A percentile compares a stretch with the other conserved stretches of the same genome.
These are phyloP conservation scores for Cupressus sempervirens DNA, from an alignment of 75 land plant genomes.

Conservation along the genomic window DNA sequence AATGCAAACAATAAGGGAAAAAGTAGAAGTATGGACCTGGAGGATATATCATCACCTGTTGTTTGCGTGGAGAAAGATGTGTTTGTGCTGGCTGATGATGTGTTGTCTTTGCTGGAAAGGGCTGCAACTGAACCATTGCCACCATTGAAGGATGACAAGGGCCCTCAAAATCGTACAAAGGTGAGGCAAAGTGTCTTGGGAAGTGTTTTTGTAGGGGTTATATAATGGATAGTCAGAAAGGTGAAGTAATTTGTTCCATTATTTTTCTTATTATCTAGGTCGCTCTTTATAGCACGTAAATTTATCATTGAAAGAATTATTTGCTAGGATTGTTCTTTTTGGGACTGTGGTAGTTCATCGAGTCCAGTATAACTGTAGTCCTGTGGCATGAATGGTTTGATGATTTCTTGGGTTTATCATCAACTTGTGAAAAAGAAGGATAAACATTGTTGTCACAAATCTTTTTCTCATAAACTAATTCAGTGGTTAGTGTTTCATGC, in stretches of 20 bases:
- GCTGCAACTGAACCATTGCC: conserved; percentile 83
- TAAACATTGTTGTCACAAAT: too few species aligned
- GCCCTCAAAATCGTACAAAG: conserved; percentile 94
- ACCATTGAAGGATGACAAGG: conserved; percentile 90
- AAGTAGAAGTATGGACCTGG: conserved; percentile 40
- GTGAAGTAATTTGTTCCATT: background rate
- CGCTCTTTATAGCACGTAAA: background rate
- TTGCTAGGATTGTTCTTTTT: background rate
- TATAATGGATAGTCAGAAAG: background rate
- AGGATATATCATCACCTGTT: conserved; percentile 67
- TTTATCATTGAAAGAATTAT: background rate
- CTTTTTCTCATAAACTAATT: background rate
- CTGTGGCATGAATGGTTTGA: background rate
- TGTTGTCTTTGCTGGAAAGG: conserved; percentile 68
- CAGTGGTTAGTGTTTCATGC: background rate
- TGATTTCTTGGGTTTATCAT: background rate
- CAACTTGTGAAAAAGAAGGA: background rate
- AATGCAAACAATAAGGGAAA: conserved; percentile 58
- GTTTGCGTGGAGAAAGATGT: conserved; percentile 88
- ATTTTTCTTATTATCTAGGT: background rate
- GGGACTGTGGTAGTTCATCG: background rate
- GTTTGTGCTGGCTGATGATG: conserved; percentile 96
- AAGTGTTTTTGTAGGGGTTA: background rate
- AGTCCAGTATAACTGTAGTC: background rate
- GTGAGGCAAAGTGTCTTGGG: conserved; percentile 19